These are phyloP conservation scores for Pseudogymnoascus sp. DNA, from an alignment of 2,329 filamentous ascomycete species.

Conservation along the genomic window DNA sequence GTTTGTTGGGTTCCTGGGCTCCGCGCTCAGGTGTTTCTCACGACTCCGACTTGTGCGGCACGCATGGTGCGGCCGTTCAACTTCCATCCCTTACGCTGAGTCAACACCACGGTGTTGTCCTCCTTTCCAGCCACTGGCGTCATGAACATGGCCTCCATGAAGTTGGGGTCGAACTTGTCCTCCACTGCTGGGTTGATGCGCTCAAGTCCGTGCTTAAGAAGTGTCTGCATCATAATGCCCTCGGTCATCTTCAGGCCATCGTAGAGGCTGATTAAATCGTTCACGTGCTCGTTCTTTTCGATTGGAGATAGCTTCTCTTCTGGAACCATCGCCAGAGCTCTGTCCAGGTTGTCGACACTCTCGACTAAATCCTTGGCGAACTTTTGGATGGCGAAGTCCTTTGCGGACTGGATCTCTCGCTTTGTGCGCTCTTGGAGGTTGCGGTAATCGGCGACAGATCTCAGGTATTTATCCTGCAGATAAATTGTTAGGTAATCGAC, in stretches of 20 bases:
- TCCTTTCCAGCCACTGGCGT: conserved; percentile 80
- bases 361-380: conserved; percentile 95
- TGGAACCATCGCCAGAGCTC: conserved; percentile 73
- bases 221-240: conserved; percentile 72
- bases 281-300: conserved; percentile 44
- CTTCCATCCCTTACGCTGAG: conserved; percentile 92
- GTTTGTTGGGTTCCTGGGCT: neutral
- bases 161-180: conserved; percentile 91
- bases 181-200: conserved; percentile 66
- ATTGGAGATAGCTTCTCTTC: conserved; percentile 57
- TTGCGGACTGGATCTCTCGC: conserved; percentile 79
- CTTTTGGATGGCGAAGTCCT: conserved; percentile 87
- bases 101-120: conserved; percentile 81
- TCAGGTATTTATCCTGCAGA: conserved; percentile 81
- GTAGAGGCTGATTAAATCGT: conserved; percentile 73
- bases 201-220: conserved; percentile 91
- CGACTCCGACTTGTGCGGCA: conserved; percentile 92
- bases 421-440: conserved; percentile 93
- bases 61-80: conserved; percentile 85
- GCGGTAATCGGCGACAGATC: conserved; percentile 90
- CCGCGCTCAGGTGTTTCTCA: conserved; percentile 57
- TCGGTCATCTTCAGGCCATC: conserved; percentile 95
- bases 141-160: conserved; percentile 96
- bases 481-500: conserved; percentile 1
- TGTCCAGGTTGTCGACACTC: conserved; percentile 94